Evolutionary conservation across 805 yeast genomes (phyloP).

Genomic region (Saccharomycopsis sp.): DNA sequence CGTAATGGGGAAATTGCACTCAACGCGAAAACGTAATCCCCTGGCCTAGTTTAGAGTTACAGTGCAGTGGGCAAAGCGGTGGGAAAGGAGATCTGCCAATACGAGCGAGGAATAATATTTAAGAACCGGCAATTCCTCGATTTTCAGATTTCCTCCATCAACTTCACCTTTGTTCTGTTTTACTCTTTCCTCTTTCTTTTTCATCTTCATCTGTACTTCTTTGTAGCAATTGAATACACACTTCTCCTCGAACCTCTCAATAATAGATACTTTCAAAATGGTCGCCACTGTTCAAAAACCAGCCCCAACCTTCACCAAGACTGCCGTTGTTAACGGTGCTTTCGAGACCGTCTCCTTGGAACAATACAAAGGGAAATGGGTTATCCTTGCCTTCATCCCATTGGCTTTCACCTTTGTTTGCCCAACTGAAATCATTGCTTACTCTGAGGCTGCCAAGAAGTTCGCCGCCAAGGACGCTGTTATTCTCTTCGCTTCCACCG

Average conservation of each 20-base stretch:
- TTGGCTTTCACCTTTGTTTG: conserved; percentile 99
- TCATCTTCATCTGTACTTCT: neutral
- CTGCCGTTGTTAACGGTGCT: conserved; percentile 94
- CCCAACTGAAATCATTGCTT: conserved; percentile 99
- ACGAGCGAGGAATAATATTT: neutral
- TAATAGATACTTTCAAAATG: conserved; percentile 42
- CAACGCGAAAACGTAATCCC: no score
- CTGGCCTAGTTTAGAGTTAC: no score
- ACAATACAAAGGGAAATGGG: conserved; percentile 97
- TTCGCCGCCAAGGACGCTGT: conserved; percentile 82
- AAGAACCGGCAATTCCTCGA: neutral
- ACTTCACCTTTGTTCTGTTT: no score
- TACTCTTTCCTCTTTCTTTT: neutral
- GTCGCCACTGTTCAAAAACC: conserved; percentile 88
- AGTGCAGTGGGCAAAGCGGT: no score
- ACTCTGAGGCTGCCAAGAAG: conserved; percentile 90
- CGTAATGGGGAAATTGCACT: no score
- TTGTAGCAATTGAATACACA: neutral
- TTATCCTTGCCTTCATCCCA: conserved; percentile 93
- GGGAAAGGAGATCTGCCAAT: neutral
- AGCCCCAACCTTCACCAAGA: conserved; percentile 94
- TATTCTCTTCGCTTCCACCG: conserved; percentile 94
- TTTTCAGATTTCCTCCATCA: neutral
- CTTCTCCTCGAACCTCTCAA: neutral
- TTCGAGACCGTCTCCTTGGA: conserved; percentile 94